These are phyloP conservation scores for Powellomyces hirtus DNA, from an alignment of 192 early-diverging fungal species.

Conservation along the genomic window DNA sequence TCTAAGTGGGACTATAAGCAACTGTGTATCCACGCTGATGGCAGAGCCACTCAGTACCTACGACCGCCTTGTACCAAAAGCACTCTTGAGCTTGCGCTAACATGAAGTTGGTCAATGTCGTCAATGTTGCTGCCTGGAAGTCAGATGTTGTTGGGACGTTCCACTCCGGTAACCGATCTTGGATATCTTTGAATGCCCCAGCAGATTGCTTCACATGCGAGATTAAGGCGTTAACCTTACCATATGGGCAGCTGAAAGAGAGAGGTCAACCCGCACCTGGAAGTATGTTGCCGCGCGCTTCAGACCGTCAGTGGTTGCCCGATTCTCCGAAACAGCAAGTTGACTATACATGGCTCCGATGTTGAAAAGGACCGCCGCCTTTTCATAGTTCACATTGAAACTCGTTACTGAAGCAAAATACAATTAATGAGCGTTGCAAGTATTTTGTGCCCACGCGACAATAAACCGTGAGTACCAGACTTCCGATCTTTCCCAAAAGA, in stretches of 20 bases:
- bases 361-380: conserved; percentile 80
- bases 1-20: conserved; percentile 37
- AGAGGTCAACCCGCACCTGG: conserved; percentile 58
- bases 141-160: conserved; percentile 71
- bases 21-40: neutral
- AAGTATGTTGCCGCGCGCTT: conserved; percentile 76
- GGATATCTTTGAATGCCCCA: conserved; percentile 57
- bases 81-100: conserved; percentile 94
- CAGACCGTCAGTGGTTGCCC: conserved; percentile 69
- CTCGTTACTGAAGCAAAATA: conserved; percentile 57
- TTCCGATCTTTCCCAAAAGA: conserved; percentile 58
- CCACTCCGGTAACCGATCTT: conserved; percentile 16
- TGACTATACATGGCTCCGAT: conserved; percentile 84
- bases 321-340: conserved; percentile 67
- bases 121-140: conserved; percentile 66
- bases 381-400: conserved; percentile 79
- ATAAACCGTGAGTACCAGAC: neutral
- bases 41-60: conserved; percentile 11
- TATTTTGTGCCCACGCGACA: neutral
- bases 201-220: conserved; percentile 73
- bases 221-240: no score
- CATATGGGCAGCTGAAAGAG: no score
- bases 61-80: conserved; percentile 82
- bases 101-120: conserved; percentile 72
- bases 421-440: neutral